Evolutionary conservation across 2,329 filamentous ascomycete species (phyloP), one percentile per base, ranked within the genome.

Genomic region (Colletotrichum tanaceti): DNA sequence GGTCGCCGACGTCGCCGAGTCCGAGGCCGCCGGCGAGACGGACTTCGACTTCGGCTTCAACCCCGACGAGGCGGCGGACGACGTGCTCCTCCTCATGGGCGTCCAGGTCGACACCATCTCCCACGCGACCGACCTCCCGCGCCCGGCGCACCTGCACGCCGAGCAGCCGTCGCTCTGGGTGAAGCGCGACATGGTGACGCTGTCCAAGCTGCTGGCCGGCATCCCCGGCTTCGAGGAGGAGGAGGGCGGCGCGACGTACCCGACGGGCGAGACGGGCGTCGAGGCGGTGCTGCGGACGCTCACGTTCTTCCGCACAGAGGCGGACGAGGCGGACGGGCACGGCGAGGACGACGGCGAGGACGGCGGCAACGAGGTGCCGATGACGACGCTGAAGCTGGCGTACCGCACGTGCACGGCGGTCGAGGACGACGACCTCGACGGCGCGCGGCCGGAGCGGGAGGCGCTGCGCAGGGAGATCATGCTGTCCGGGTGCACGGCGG

Each of bases 21-120:
- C 57, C 32, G 63, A 57, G 58, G 67, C 67, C 18, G 63, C 67
- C n/a, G 63, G 67, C 44, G 67, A 70, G 22, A 66, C 67, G 1
- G 67, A 68, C 58, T 70, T 70, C 13, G 67, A 70, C 50, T 70
- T 70, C 11, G 67, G 67, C 39, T 53, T 70, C n/a, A 57, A 68
- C 38, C 67, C 67, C 14, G 44, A 68, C 52, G 63, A 57, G n/a
- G n/a, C n/a, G 4, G 46, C 28, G 9, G 65, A 68, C 35, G 67
- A 68, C 35, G 63, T 63, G 49, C 18, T 70, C 20, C 50, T 70
- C 20, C 63, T 70, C 24, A 67, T 57, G 46, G 67, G 63, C 18
- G 44, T 66, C 63, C 68, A 50, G 32, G 63, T 70, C 44, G 67
- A 70, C 28, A 62, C 63, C 2, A 4, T 70, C 35, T 16, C 57